Conservation (phyloP, 441 rosid genomes). For the Gossypium lobatum region DNA sequence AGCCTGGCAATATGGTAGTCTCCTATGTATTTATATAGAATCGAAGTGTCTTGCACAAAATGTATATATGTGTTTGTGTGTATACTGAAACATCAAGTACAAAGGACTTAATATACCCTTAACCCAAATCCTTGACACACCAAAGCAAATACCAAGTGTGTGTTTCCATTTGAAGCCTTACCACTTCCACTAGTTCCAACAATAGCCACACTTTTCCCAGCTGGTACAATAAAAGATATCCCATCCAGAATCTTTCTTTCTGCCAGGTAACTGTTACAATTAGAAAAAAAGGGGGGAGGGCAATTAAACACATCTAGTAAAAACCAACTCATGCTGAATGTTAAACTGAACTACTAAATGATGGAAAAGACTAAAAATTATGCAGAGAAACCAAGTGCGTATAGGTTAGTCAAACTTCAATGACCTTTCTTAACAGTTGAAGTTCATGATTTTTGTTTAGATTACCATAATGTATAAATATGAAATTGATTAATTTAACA, state of each 20-base stretch:
- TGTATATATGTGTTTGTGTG: too few relatives aligned
- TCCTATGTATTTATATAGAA: not conserved
- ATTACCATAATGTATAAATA: not conserved
- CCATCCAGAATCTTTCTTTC: conserved; percentile 91
- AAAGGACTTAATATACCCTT: not conserved
- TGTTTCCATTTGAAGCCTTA: conserved; percentile 30
- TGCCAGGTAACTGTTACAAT: conserved; percentile 46
- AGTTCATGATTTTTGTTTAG: not conserved
- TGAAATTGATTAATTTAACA: not conserved
- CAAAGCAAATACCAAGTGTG: conserved; percentile 1
- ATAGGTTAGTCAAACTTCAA: not conserved
- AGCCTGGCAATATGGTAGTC: not conserved
- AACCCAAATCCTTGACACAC: not conserved
- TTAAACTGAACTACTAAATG: not conserved
- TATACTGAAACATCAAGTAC: not conserved
- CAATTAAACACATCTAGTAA: not conserved
- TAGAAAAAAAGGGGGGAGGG: not conserved
- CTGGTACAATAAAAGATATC: conserved; percentile 71
- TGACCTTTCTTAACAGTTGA: not conserved
- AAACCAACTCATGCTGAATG: not conserved
- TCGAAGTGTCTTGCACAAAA: too few relatives aligned
- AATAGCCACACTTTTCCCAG: conserved; percentile 94
- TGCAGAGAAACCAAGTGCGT: not conserved
- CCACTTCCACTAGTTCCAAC: conserved; percentile 97
- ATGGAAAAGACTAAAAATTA: not conserved